Percentiles rank a stretch among this genome's conserved stretches.
Conservation (phyloP, 305 asterid genomes). For the Fraxinus platypoda region DNA sequence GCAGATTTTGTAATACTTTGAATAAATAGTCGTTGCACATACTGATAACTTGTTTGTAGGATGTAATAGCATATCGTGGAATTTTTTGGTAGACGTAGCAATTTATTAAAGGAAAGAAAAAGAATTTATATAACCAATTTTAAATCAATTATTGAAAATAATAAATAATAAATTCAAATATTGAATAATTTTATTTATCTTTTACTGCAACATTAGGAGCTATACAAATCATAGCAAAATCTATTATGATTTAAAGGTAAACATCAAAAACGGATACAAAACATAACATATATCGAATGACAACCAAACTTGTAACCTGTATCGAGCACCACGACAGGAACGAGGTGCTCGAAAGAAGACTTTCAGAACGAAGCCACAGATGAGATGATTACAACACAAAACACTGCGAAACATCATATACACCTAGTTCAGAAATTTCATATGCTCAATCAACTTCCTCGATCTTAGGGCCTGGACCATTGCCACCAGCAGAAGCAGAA, state of each 20-base stretch:
- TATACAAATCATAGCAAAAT: too few species aligned
- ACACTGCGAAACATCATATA: not conserved
- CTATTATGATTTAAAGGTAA: not conserved
- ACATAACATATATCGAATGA: not conserved
- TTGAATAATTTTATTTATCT: not conserved
- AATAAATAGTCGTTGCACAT: too few species aligned
- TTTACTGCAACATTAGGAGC: not conserved
- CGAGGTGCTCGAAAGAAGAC: not conserved
- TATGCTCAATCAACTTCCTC: conserved; percentile 37
- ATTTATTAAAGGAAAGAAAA: too few species aligned
- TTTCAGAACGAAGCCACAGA: not conserved
- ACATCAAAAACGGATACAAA: not conserved
- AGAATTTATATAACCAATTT: too few species aligned
- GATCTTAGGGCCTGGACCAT: conserved; percentile 37
- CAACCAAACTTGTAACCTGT: not conserved
- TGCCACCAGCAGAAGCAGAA: conserved; percentile 19
- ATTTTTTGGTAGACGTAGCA: too few species aligned
- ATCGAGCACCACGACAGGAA: not conserved
- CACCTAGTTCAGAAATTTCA: not conserved
- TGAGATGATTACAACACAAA: too few species aligned
- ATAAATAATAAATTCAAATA: not conserved
- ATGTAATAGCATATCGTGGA: too few species aligned
- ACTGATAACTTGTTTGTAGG: too few species aligned
- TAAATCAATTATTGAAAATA: too few species aligned
- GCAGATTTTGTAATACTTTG: too few species aligned